Conservation (phyloP, 2,329 filamentous ascomycete genomes). For the Elsinoe arachidis region DNA sequence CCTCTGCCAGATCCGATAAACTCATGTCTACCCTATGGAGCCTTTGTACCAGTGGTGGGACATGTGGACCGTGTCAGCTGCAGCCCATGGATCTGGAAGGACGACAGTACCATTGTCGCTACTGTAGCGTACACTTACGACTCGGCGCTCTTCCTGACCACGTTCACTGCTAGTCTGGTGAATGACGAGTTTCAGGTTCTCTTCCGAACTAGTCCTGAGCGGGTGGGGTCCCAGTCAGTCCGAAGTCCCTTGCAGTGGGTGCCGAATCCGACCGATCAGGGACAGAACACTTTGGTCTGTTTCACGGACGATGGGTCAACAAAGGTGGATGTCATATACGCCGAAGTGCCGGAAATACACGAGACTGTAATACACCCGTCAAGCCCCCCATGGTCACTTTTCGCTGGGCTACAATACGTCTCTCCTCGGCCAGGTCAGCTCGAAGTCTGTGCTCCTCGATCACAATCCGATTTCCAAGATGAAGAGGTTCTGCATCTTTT, state of each 20-base stretch:
- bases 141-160: conserved; percentile 17
- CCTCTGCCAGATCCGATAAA: not conserved
- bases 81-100: conserved; percentile 30
- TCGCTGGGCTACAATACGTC: not conserved
- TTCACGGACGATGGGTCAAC: not conserved
- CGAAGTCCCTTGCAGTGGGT: not conserved
- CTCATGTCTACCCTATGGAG: not conserved
- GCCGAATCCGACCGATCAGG: not conserved
- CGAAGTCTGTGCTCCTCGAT: not conserved
- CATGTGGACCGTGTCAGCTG: conserved; percentile 30
- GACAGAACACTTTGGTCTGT: not conserved
- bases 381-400: not conserved
- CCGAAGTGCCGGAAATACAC: not conserved
- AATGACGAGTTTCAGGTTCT: not conserved
- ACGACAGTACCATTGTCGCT: conserved; percentile 20
- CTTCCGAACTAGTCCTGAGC: not conserved
- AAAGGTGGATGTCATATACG: not conserved
- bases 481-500: not conserved
- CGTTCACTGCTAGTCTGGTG: not conserved
- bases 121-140: conserved; percentile 28
- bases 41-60: not conserved
- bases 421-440: not conserved
- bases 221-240: not conserved
- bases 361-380: not conserved
- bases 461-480: not conserved